Conservation (phyloP, 192 early-diverging fungal genomes). For the Podila clonocystis region DNA sequence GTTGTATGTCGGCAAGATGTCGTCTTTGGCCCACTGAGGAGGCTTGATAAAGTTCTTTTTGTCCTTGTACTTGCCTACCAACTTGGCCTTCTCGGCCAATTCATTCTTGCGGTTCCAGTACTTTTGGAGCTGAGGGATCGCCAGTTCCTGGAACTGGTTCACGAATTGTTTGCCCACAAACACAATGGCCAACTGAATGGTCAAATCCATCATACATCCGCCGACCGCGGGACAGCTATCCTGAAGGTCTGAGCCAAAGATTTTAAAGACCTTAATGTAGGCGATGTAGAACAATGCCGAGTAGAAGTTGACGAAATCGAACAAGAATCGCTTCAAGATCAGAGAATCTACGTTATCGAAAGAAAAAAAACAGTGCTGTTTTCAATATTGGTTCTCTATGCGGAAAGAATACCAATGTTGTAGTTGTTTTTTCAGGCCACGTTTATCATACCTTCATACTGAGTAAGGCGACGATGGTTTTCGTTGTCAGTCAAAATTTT, state of each 20-base stretch:
- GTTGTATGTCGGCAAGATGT: constrained; percentile 47
- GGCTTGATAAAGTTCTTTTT: constrained; percentile 29
- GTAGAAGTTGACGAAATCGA: constrained; percentile 74
- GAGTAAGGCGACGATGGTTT: constrained; percentile 54
- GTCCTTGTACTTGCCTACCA: constrained; percentile 32
- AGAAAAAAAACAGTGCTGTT: background rate
- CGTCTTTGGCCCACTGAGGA: constrained; percentile 61
- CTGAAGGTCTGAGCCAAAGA: background rate
- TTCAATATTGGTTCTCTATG: too few species aligned
- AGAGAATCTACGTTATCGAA: constrained; percentile 51
- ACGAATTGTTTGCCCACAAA: constrained; percentile 67
- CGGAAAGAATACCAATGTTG: background rate
- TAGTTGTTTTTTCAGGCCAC: background rate
- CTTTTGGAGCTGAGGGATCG: constrained; percentile 53
- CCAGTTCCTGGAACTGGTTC: constrained; percentile 57
- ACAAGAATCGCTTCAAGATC: constrained; percentile 66
- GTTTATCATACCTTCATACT: constrained; percentile 53
- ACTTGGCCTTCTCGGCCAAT: constrained; percentile 16
- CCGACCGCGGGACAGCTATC: constrained; percentile 12
- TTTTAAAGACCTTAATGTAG: constrained; percentile 47
- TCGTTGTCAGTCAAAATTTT: constrained; percentile 54
- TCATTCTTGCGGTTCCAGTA: constrained; percentile 47
- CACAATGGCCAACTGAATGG: constrained; percentile 68
- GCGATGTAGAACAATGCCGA: constrained; percentile 67
- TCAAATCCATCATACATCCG: constrained; percentile 63